Evolutionary conservation across 805 yeast genomes (phyloP).

Genomic region (Ogataea glucozyma): DNA sequence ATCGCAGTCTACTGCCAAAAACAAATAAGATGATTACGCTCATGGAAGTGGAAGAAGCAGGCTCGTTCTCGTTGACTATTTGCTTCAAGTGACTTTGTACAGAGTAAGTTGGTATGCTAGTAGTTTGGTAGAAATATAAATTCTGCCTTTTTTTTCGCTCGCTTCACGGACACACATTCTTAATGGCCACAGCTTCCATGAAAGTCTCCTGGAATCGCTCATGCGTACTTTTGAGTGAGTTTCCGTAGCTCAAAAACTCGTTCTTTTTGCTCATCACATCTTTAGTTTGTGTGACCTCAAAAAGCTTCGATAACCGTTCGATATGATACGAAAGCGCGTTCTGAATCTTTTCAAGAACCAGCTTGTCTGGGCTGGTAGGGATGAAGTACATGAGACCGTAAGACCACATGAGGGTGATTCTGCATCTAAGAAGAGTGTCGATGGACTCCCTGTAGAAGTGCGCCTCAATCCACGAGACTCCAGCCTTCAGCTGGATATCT

Average conservation of each 20-base stretch:
- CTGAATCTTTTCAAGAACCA: constrained; percentile 54
- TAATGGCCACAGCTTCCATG: constrained; percentile 21
- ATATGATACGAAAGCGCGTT: constrained; percentile 28
- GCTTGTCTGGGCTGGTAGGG: constrained; percentile 47
- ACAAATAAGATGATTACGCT: no score
- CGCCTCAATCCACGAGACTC: constrained; percentile 83
- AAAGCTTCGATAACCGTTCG: constrained; percentile 37
- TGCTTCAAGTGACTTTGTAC: no score
- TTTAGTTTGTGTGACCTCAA: constrained; percentile 34
- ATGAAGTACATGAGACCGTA: constrained; percentile 78
- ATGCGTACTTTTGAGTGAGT: constrained; percentile 24
- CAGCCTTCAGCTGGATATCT: constrained; percentile 60
- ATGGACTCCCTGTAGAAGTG: constrained; percentile 80
- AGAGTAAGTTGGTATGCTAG: no score
- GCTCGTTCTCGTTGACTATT: no score
- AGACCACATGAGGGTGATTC: constrained; percentile 87
- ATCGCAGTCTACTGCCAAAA: no score
- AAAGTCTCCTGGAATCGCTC: constrained; percentile 25
- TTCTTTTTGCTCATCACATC: constrained; percentile 29
- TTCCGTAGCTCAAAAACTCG: constrained; percentile 26
- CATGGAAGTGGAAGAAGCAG: no score
- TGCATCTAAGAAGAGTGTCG: constrained; percentile 59
- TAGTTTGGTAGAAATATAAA: no score
- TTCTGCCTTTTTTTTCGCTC: no score
- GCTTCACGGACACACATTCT: no score